These are phyloP conservation scores for Musa balbisiana DNA, from an alignment of 202 grass and related monocot species.

Conservation along the genomic window DNA sequence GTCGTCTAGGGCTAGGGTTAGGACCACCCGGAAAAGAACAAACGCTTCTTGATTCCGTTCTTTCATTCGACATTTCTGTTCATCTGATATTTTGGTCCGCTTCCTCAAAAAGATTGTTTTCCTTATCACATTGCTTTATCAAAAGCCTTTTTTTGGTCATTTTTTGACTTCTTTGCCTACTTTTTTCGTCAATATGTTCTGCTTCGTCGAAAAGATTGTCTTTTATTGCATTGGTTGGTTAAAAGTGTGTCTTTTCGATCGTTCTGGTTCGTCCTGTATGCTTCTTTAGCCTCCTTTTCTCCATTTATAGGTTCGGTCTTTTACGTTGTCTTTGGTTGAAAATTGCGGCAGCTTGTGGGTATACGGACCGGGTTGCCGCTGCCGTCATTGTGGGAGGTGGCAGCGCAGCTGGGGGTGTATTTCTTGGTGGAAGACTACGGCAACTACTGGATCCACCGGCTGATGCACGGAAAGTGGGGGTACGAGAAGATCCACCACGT, in stretches of 20 bases:
- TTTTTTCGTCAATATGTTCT: too few relatives aligned
- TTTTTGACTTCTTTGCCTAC: too few relatives aligned
- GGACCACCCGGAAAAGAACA: neutral
- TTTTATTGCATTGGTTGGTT: too few relatives aligned
- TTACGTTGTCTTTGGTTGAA: neutral
- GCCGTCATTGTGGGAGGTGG: constrained; percentile 67
- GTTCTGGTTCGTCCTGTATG: neutral
- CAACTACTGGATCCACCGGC: constrained; percentile 88
- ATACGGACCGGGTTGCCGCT: constrained; percentile 60
- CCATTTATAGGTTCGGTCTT: neutral
- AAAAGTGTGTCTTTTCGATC: too few relatives aligned
- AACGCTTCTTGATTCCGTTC: neutral
- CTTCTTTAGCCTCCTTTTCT: constrained; percentile 5
- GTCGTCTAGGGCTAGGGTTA: neutral
- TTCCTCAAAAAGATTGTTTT: neutral
- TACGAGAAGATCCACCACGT: constrained; percentile 82
- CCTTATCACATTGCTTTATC: too few relatives aligned
- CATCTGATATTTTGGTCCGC: too few relatives aligned
- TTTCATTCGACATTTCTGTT: constrained; percentile 23
- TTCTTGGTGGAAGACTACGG: constrained; percentile 88
- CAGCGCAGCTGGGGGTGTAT: constrained; percentile 63
- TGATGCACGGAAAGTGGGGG: constrained; percentile 78
- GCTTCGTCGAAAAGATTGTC: too few relatives aligned
- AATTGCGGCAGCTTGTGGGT: constrained; percentile 51
- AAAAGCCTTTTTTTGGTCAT: too few relatives aligned